Conservation (phyloP, 495 filamentous ascomycete species). For the Pyrenula massariospora region DNA sequence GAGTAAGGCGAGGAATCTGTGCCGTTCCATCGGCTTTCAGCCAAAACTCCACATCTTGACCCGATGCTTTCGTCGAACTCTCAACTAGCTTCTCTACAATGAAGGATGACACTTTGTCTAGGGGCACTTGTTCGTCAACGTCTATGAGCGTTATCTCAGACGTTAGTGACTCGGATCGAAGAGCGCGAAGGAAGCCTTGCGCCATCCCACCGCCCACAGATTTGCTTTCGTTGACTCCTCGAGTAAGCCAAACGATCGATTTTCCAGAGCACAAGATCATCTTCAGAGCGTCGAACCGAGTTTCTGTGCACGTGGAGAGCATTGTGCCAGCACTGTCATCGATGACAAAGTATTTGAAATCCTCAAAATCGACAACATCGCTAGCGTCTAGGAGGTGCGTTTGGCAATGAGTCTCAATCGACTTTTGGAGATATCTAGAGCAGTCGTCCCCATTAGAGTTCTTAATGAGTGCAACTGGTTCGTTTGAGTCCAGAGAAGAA, state of each 20-base stretch:
- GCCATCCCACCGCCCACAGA: conserved; percentile 6
- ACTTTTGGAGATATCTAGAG: not conserved
- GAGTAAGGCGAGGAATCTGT: not conserved
- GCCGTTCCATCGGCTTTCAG: not conserved
- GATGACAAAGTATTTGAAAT: not conserved
- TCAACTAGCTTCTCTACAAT: conserved; percentile 4
- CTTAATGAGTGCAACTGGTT: not conserved
- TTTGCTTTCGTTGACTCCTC: conserved; percentile 9
- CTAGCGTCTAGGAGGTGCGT: not conserved
- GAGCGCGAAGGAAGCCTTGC: conserved; percentile 11
- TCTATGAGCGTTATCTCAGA: conserved; percentile 9
- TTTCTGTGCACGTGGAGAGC: not conserved
- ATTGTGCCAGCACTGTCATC: not conserved
- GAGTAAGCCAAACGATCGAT: conserved; percentile 7
- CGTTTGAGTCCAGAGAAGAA: not conserved
- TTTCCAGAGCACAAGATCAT: not conserved
- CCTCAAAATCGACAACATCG: not conserved
- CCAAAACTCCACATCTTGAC: conserved; percentile 13
- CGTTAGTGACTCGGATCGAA: conserved; percentile 13
- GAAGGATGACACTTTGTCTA: not conserved
- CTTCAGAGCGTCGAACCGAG: not conserved
- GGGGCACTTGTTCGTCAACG: conserved; percentile 5
- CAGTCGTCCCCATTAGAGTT: not conserved
- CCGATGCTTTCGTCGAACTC: conserved; percentile 8
- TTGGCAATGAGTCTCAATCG: not conserved